Conservation (phyloP, 768 basidiomycete species). For the Lactarius sp. region DNA sequence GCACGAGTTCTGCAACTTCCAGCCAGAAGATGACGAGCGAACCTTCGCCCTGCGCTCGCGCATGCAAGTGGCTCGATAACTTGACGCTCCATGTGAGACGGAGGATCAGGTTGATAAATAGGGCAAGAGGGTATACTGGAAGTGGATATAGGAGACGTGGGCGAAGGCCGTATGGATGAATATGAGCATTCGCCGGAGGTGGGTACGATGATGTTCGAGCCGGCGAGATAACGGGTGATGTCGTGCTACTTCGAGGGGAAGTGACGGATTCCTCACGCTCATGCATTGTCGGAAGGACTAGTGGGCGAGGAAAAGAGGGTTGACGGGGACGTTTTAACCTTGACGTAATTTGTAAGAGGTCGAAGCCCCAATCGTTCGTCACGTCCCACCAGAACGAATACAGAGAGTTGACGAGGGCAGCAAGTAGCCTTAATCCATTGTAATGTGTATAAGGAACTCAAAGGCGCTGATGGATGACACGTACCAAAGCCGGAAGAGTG, state of each 20-base stretch:
- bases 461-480: background rate
- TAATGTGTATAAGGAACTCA: background rate
- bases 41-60: conserved; percentile 64
- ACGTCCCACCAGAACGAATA: conserved; percentile 99
- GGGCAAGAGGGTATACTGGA: conserved; percentile 74
- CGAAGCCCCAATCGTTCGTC: conserved; percentile 95
- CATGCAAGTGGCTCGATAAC: conserved; percentile 80
- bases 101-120: conserved; percentile 79
- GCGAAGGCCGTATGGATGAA: conserved; percentile 63
- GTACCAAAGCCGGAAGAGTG: conserved; percentile 81
- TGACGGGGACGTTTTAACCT: conserved; percentile 26
- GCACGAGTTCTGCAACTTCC: conserved; percentile 81
- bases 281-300: conserved; percentile 45
- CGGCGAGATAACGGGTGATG: background rate
- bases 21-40: conserved; percentile 76
- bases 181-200: conserved; percentile 22
- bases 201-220: background rate
- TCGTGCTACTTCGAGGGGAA: conserved; percentile 16
- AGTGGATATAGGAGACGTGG: conserved; percentile 72
- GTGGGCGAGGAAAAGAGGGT: conserved; percentile 38
- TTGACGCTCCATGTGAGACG: conserved; percentile 94
- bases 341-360: conserved; percentile 47
- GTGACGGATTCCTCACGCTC: conserved; percentile 31
- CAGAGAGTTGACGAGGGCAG: conserved; percentile 80
- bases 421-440: conserved; percentile 57